Percentiles rank a stretch among this genome's conserved stretches.
phyloP scores from a whole-genome alignment of 306 rosid genomes.

The Abrus precatorius region DNA sequence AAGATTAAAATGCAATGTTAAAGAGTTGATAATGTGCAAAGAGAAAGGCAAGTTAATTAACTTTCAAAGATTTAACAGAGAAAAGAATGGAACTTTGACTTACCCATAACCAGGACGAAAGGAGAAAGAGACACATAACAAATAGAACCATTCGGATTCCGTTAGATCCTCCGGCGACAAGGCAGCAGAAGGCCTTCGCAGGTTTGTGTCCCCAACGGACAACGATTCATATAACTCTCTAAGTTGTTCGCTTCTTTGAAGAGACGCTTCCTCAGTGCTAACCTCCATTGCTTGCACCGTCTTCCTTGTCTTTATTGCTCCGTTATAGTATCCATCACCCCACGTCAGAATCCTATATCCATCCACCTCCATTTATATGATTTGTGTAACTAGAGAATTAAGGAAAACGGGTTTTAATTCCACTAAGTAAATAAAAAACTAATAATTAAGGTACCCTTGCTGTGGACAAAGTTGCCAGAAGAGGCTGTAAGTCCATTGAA shows the following conservation, averaged over 20 bases:
- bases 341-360: slow-evolving; percentile 60
- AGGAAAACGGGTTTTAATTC: too few relatives aligned
- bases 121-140: slow-evolving; percentile 82
- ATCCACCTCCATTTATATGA: too few relatives aligned
- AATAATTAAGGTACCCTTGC: slow-evolving; percentile 56
- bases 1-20: too few relatives aligned
- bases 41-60: too few relatives aligned
- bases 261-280: slow-evolving; percentile 60
- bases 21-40: too few relatives aligned
- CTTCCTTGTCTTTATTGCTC: slow-evolving; percentile 76
- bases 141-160: slow-evolving; percentile 83
- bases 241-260: slow-evolving; percentile 80
- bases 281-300: slow-evolving; percentile 75
- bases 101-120: slow-evolving; percentile 74
- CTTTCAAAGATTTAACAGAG: too few relatives aligned
- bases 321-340: slow-evolving; percentile 84
- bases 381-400: too few relatives aligned
- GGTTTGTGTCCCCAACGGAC: slow-evolving; percentile 63
- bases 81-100: slow-evolving; percentile 19
- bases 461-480: slow-evolving; percentile 77
- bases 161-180: slow-evolving; percentile 86
- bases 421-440: too few relatives aligned
- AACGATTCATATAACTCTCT: slow-evolving; percentile 72
- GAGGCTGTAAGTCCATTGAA: slow-evolving; percentile 82
- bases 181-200: slow-evolving; percentile 71